Conservation (phyloP, 495 filamentous ascomycete species). For the Tuber microsphaerosporum region DNA sequence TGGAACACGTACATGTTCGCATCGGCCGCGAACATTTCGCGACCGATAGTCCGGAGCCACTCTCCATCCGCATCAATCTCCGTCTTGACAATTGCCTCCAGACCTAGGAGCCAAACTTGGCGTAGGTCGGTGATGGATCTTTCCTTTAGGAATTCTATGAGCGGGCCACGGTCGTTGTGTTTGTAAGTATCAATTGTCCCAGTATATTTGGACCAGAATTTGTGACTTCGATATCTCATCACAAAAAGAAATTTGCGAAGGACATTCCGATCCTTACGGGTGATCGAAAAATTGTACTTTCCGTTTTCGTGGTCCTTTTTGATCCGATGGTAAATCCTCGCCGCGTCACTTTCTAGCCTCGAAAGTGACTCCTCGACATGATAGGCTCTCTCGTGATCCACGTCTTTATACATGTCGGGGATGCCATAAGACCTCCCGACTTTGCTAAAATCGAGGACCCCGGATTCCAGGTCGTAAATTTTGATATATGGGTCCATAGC, state of each 20-base stretch:
- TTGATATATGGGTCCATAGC: slow-evolving; percentile 9
- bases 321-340: slow-evolving; percentile 30
- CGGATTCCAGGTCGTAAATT: not conserved
- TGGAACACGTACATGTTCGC: slow-evolving; percentile 46
- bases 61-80: slow-evolving; percentile 44
- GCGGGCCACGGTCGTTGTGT: slow-evolving; percentile 42
- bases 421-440: slow-evolving; percentile 39
- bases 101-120: slow-evolving; percentile 51
- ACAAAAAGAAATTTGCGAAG: slow-evolving; percentile 53
- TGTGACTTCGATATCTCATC: slow-evolving; percentile 47
- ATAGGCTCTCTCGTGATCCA: slow-evolving; percentile 24
- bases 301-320: slow-evolving; percentile 25
- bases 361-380: slow-evolving; percentile 41
- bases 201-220: slow-evolving; percentile 44
- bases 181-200: slow-evolving; percentile 43
- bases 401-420: slow-evolving; percentile 44
- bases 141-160: slow-evolving; percentile 47
- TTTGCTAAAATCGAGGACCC: not conserved
- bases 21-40: slow-evolving; percentile 45
- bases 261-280: slow-evolving; percentile 43
- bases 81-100: slow-evolving; percentile 48
- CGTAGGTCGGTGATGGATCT: slow-evolving; percentile 46
- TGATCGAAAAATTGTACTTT: slow-evolving; percentile 40
- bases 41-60: slow-evolving; percentile 42
- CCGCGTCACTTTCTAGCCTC: slow-evolving; percentile 31